A percentile compares a stretch with the other conserved stretches of the same genome.
Evolutionary conservation across 139 green algal genomes (phyloP).

Genomic region (Edaphochlamys debaryana): DNA sequence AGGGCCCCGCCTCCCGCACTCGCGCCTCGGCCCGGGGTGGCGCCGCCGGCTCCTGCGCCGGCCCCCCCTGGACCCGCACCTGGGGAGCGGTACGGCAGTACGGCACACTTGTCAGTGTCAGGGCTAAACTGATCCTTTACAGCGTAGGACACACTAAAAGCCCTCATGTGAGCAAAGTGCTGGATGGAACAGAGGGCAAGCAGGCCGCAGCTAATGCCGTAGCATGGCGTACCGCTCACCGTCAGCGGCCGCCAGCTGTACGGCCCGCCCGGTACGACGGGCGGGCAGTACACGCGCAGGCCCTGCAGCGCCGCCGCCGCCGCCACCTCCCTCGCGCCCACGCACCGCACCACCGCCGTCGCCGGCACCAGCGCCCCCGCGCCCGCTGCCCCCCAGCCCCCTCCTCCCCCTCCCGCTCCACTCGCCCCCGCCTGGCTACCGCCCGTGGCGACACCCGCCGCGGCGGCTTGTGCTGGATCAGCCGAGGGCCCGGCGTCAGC

Average conservation of each 20-base stretch:
- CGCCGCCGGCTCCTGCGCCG: not conserved
- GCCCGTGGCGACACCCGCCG: not conserved
- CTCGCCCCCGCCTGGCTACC: too few species aligned
- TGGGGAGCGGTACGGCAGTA: not conserved
- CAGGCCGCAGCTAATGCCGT: not conserved
- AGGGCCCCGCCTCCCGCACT: not conserved
- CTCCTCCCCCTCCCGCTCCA: too few species aligned
- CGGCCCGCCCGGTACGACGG: not conserved
- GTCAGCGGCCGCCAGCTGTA: slow-evolving; percentile 13
- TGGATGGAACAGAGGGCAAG: too few species aligned
- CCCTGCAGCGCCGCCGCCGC: slow-evolving; percentile 10
- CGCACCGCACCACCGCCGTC: not conserved
- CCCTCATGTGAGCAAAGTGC: too few species aligned
- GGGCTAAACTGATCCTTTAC: too few species aligned
- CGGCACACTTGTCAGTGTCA: too few species aligned
- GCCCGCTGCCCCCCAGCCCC: too few species aligned
- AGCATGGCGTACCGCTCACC: not conserved
- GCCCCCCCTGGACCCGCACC: slow-evolving; percentile 12
- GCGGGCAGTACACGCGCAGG: slow-evolving; percentile 2
- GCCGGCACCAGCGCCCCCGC: too few species aligned
- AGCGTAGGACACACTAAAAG: too few species aligned
- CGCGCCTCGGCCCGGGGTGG: not conserved
- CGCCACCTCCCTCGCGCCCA: not conserved
- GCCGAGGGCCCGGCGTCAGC: not conserved
- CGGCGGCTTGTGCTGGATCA: not conserved